These are phyloP conservation scores for Didymella exigua DNA, from an alignment of 2,329 filamentous ascomycete genomes.

Conservation along the genomic window DNA sequence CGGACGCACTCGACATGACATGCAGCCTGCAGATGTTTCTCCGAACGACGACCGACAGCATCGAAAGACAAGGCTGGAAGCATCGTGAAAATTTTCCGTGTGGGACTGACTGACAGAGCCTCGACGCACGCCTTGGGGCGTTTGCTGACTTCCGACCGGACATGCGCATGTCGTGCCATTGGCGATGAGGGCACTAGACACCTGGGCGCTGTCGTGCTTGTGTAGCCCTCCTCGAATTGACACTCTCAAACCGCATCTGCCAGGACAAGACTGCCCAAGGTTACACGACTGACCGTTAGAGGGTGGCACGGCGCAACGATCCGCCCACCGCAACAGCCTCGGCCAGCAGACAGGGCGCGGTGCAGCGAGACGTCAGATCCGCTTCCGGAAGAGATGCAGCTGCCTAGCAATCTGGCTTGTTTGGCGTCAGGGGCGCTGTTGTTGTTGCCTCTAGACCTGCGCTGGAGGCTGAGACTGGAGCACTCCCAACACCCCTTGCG, in stretches of 20 bases:
- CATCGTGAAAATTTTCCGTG: neutral
- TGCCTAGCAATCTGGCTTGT: conserved; percentile 16
- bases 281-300: conserved; percentile 20
- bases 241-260: neutral
- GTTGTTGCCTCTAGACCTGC: conserved; percentile 10
- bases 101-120: neutral
- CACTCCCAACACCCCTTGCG: conserved; percentile 22
- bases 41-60: neutral
- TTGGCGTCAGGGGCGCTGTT: conserved; percentile 8
- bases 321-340: conserved; percentile 16
- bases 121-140: conserved; percentile 7
- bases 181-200: conserved; percentile 11
- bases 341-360: conserved; percentile 16
- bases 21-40: neutral
- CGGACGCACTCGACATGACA: too few species aligned
- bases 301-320: conserved; percentile 21
- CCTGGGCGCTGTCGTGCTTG: conserved; percentile 13
- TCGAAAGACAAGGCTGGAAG: neutral
- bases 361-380: conserved; percentile 25
- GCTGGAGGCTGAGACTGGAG: conserved; percentile 13
- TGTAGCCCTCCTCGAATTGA: conserved; percentile 12
- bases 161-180: conserved; percentile 10
- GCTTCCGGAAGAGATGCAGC: conserved; percentile 26
- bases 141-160: conserved; percentile 1
- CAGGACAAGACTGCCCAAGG: conserved; percentile 7